Conservation (phyloP, 208 protist species). For the Leishmania tropica region DNA sequence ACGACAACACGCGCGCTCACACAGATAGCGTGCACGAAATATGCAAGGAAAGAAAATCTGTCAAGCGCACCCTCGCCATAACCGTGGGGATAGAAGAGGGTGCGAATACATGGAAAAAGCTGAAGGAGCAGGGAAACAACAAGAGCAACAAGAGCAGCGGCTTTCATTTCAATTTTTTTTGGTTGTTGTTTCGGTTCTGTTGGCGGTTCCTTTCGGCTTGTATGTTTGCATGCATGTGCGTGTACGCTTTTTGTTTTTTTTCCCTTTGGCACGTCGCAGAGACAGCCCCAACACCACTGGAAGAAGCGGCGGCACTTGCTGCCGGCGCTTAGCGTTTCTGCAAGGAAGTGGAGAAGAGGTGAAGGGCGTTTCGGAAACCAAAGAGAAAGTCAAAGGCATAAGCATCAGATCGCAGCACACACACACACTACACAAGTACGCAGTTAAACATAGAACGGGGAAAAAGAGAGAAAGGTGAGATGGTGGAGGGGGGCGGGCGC, state of each 20-base stretch:
- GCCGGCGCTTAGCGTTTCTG: not conserved
- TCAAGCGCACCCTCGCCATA: not conserved
- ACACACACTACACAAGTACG: not conserved
- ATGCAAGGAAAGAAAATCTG: not conserved
- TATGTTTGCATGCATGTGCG: not conserved
- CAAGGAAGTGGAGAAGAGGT: not conserved
- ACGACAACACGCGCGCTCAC: not conserved
- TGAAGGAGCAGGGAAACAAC: too few species aligned
- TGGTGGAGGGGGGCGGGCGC: too few species aligned
- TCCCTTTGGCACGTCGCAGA: not conserved
- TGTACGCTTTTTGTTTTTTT: not conserved
- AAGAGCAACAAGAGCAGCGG: too few species aligned
- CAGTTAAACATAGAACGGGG: not conserved
- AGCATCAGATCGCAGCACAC: not conserved
- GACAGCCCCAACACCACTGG: not conserved
- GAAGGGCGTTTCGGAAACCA: not conserved
- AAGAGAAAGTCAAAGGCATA: not conserved
- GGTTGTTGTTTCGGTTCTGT: too few species aligned
- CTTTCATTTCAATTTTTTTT: too few species aligned
- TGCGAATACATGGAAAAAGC: too few species aligned
- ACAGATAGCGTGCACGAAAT: not conserved
- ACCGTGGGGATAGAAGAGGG: too few species aligned
- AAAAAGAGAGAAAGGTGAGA: too few species aligned
- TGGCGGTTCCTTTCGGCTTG: not conserved
- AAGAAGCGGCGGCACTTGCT: not conserved